These are phyloP conservation scores for maize (Zea mays) DNA, from an alignment of 176 grass and related monocot species.

Conservation along the genomic window DNA sequence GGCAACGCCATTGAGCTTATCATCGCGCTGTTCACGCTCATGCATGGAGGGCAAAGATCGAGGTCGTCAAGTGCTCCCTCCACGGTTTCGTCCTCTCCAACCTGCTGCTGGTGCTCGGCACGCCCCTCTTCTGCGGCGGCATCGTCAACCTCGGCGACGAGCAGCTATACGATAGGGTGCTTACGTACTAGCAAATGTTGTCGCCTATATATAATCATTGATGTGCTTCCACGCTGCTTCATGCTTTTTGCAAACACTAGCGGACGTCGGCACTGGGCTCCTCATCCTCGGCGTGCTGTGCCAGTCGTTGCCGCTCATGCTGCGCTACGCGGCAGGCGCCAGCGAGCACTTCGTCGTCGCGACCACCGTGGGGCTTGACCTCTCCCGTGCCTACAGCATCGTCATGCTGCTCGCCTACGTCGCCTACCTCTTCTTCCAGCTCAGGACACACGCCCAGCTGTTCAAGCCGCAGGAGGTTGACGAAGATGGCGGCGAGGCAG, in stretches of 20 bases:
- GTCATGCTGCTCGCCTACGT: slow-evolving; percentile 84
- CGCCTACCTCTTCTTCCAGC: slow-evolving; percentile 91
- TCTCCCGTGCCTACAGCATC: slow-evolving; percentile 81
- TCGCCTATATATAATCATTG: no score
- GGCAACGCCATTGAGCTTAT: slow-evolving; percentile 94
- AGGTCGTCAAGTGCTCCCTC: slow-evolving; percentile 87
- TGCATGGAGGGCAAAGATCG: slow-evolving; percentile 61
- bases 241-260: slow-evolving; percentile 58
- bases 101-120: slow-evolving; percentile 90
- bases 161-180: slow-evolving; percentile 72
- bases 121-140: slow-evolving; percentile 77
- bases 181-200: no score
- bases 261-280: slow-evolving; percentile 70
- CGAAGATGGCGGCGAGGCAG: slow-evolving; percentile 46
- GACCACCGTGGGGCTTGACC: slow-evolving; percentile 42
- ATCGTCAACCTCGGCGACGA: slow-evolving; percentile 54
- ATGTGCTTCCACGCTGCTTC: no score
- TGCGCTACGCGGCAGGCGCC: slow-evolving; percentile 53
- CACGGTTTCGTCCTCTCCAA: slow-evolving; percentile 91
- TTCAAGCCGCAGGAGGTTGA: slow-evolving; percentile 68
- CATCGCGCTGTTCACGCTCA: slow-evolving; percentile 88
- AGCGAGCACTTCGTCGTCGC: slow-evolving; percentile 35
- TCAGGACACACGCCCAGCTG: slow-evolving; percentile 85
- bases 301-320: slow-evolving; percentile 70
- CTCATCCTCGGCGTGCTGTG: slow-evolving; percentile 80